Evolutionary conservation across 768 basidiomycete genomes (phyloP).

Genomic region (Clathrus columnatus): DNA sequence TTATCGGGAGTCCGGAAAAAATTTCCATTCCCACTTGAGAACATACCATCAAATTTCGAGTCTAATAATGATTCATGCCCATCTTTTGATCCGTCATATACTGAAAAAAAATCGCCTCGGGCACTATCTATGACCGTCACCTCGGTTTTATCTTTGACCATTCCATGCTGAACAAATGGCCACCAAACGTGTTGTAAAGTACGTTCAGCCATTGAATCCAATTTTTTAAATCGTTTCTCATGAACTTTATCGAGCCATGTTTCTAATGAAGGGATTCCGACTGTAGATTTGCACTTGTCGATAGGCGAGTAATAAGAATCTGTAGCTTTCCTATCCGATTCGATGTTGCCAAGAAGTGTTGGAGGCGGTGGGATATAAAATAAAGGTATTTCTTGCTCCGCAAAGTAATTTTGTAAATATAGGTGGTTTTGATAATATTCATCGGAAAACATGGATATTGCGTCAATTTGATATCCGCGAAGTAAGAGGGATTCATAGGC

Average conservation of each 20-base stretch:
- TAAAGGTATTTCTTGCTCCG: slow-evolving; percentile 55
- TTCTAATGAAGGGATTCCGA: slow-evolving; percentile 39
- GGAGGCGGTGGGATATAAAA: slow-evolving; percentile 53
- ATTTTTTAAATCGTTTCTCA: slow-evolving; percentile 51
- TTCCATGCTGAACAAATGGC: slow-evolving; percentile 92
- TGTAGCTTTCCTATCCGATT: slow-evolving; percentile 42
- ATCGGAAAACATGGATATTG: slow-evolving; percentile 76
- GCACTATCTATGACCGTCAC: slow-evolving; percentile 92
- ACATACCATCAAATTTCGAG: slow-evolving; percentile 6
- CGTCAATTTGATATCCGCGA: slow-evolving; percentile 85
- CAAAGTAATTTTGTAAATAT: slow-evolving; percentile 74
- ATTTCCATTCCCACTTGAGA: slow-evolving; percentile 11
- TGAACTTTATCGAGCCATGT: slow-evolving; percentile 59
- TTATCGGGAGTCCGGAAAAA: slow-evolving; percentile 34
- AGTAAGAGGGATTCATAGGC: slow-evolving; percentile 85
- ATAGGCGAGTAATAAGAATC: slow-evolving; percentile 66
- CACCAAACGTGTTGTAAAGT: slow-evolving; percentile 84
- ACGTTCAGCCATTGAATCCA: slow-evolving; percentile 70
- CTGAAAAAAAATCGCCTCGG: slow-evolving; percentile 75
- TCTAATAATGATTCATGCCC: slow-evolving; percentile 7
- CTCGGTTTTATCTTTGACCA: slow-evolving; percentile 56
- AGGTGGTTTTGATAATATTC: slow-evolving; percentile 82
- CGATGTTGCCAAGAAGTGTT: slow-evolving; percentile 29
- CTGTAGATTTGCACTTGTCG: slow-evolving; percentile 25
- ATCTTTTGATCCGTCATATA: slow-evolving; percentile 35